Evolutionary conservation across 257 asterid species (phyloP).

Genomic region (Rhazya stricta): DNA sequence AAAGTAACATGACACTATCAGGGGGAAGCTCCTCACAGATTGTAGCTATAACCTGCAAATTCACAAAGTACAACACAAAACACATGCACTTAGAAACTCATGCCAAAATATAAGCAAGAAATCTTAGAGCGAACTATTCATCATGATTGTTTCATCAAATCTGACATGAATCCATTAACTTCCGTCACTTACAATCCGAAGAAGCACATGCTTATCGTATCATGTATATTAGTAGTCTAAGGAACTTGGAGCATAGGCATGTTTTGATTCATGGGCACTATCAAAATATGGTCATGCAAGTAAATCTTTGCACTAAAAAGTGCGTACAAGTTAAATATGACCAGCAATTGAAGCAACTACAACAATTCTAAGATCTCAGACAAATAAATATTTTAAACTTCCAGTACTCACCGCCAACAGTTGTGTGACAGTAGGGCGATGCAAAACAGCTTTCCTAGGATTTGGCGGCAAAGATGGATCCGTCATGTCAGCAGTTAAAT

Average conservation of each 20-base stretch:
- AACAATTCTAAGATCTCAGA: neutral
- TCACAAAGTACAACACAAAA: constrained; percentile 9
- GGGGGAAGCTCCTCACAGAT: constrained; percentile 80
- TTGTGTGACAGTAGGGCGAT: constrained; percentile 84
- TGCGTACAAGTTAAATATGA: neutral
- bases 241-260: neutral
- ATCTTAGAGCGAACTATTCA: neutral
- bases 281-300: neutral
- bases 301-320: neutral
- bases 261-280: neutral
- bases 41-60: constrained; percentile 73
- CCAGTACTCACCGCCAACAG: constrained; percentile 69
- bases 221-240: neutral
- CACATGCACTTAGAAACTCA: neutral
- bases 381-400: constrained; percentile 18
- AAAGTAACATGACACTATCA: constrained; percentile 74
- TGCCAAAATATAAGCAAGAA: neutral
- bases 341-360: neutral
- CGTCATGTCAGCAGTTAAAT: constrained; percentile 75
- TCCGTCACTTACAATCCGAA: neutral
- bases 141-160: neutral
- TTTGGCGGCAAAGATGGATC: constrained; percentile 95
- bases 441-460: constrained; percentile 80
- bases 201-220: neutral
- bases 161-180: neutral